phyloP scores from a whole-genome alignment of 768 basidiomycete species.

The Mycena alexandri region DNA sequence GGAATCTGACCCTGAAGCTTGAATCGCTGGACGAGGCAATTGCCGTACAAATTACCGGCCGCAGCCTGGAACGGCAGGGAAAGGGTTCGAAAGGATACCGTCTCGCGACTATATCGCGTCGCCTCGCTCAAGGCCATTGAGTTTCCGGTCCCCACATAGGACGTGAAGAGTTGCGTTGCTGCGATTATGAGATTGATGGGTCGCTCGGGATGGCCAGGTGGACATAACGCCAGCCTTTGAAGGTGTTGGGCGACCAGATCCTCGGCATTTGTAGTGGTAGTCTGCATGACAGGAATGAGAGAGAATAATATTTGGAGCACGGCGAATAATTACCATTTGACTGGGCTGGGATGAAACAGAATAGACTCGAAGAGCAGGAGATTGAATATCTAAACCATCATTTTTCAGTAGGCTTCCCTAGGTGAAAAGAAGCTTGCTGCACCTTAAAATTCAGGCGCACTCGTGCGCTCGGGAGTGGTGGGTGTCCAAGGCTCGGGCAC shows the following conservation, averaged over 20 bases:
- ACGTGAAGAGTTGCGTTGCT: not conserved
- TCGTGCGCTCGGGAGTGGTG: too few relatives aligned
- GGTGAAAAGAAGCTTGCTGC: too few relatives aligned
- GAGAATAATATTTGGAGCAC: too few relatives aligned
- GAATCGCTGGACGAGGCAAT: not conserved
- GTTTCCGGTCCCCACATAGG: not conserved
- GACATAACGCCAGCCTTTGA: not conserved
- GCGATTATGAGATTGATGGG: not conserved
- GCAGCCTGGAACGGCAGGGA: not conserved
- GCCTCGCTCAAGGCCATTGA: not conserved
- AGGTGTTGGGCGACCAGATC: not conserved
- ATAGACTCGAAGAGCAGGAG: too few relatives aligned
- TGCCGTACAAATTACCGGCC: not conserved
- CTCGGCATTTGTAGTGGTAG: not conserved
- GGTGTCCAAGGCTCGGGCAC: too few relatives aligned
- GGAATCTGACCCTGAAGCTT: not conserved
- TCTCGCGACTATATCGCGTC: not conserved
- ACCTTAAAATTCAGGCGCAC: too few relatives aligned
- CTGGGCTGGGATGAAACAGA: too few relatives aligned
- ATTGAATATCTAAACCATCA: too few relatives aligned
- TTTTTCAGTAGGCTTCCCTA: too few relatives aligned
- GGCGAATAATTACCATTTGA: too few relatives aligned
- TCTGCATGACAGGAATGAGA: too few relatives aligned
- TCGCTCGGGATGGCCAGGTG: not conserved
- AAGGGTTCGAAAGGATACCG: not conserved